Evolutionary conservation across 164 flowering plant genomes (phyloP).

Genomic region (Chimonanthus praecox): DNA sequence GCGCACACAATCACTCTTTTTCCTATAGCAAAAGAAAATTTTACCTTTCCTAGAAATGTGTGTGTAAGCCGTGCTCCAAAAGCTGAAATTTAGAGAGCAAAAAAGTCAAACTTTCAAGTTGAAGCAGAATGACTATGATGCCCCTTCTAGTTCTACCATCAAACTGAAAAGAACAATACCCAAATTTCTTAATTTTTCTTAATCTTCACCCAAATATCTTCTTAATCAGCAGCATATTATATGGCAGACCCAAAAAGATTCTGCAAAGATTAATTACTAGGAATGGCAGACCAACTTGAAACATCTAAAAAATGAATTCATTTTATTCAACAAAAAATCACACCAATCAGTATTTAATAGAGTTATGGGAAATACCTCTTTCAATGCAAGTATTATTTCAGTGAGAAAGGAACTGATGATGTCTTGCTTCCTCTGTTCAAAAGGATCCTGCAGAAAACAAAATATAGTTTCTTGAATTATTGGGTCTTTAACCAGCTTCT

Average conservation of each 20-base stretch:
- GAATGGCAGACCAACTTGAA: not conserved
- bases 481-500: not conserved
- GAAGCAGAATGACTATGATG: too few species aligned
- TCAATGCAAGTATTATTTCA: constrained; percentile 84
- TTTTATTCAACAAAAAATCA: not conserved
- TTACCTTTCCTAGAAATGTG: too few species aligned
- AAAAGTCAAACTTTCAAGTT: too few species aligned
- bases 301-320: not conserved
- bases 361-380: constrained; percentile 58
- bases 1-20: too few species aligned
- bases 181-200: too few species aligned
- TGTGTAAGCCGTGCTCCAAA: too few species aligned
- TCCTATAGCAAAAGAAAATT: too few species aligned
- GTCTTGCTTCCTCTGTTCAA: constrained; percentile 38
- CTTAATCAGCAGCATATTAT: too few species aligned
- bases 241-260: not conserved
- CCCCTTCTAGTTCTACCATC: too few species aligned
- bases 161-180: too few species aligned
- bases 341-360: not conserved
- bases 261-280: not conserved
- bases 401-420: constrained; percentile 70
- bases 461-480: constrained; percentile 1
- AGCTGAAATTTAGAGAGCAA: too few species aligned
- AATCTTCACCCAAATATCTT: too few species aligned
- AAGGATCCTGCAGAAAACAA: constrained; percentile 41